Percentiles rank a stretch among this genome's conserved stretches.
Conservation (phyloP, 2,329 filamentous ascomycete genomes). For the Venturia aucupariae region DNA sequence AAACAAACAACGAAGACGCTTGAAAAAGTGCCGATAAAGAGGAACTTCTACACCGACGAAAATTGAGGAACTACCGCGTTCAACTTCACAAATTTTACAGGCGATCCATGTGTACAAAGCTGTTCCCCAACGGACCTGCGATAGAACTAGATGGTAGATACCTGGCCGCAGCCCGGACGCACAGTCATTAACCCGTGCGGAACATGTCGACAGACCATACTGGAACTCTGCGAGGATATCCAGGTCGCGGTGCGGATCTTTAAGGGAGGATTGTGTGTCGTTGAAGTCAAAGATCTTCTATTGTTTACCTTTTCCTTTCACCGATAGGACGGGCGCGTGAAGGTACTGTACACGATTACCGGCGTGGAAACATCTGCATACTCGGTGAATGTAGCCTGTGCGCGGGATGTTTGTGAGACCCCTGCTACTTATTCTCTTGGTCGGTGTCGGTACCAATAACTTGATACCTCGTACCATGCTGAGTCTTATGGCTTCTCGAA, state of each 20-base stretch:
- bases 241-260: not conserved
- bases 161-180: not conserved
- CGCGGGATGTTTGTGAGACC: not conserved
- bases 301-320: not conserved
- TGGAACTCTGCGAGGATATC: conserved; percentile 8
- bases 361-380: not conserved
- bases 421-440: no score
- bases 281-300: not conserved
- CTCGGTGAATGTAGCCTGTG: not conserved
- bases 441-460: not conserved
- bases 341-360: not conserved
- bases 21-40: not conserved
- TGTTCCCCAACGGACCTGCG: not conserved
- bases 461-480: not conserved
- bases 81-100: not conserved
- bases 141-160: no score
- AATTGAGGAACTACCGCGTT: not conserved
- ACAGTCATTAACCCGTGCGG: not conserved
- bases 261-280: not conserved
- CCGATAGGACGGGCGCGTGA: not conserved
- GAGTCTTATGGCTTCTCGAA: not conserved
- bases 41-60: not conserved
- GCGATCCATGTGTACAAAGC: not conserved
- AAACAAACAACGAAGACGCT: not conserved
- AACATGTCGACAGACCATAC: not conserved